Evolutionary conservation across 169 alveolate genomes (phyloP).

Genomic region (Plasmodium vinckei): DNA sequence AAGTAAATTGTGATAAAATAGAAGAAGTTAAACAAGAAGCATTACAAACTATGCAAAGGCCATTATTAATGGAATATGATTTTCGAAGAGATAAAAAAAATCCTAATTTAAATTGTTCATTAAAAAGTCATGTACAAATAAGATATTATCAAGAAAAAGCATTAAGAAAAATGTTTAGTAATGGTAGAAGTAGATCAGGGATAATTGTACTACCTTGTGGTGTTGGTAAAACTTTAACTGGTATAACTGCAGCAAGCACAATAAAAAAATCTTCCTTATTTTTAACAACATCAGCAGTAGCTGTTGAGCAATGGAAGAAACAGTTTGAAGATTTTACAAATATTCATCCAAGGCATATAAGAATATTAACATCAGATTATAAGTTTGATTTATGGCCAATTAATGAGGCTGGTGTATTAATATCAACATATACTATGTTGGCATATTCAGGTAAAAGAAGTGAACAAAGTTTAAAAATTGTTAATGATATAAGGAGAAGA

Average conservation of each 20-base stretch:
- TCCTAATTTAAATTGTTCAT: constrained; percentile 91
- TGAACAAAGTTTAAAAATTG: constrained; percentile 88
- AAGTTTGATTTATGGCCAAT: constrained; percentile 92
- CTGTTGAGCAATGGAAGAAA: constrained; percentile 94
- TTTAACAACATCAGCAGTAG: constrained; percentile 92
- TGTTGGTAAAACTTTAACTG: constrained; percentile 99
- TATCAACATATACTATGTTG: constrained; percentile 97
- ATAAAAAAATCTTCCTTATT: constrained; percentile 95
- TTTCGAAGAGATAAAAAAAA: constrained; percentile 92
- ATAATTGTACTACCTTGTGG: constrained; percentile 99
- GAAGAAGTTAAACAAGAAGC: constrained; percentile 93
- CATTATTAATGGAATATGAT: constrained; percentile 98
- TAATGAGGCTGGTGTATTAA: constrained; percentile 94
- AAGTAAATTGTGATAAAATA: constrained; percentile 89
- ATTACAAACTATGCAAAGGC: constrained; percentile 91
- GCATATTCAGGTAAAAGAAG: constrained; percentile 93
- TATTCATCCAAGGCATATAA: constrained; percentile 89
- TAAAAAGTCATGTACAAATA: constrained; percentile 94
- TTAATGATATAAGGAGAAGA: constrained; percentile 89
- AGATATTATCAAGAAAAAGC: constrained; percentile 96
- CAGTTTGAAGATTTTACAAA: constrained; percentile 93
- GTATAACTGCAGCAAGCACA: constrained; percentile 98
- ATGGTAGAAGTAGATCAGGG: constrained; percentile 99
- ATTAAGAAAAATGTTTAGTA: constrained; percentile 97
- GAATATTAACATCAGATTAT: constrained; percentile 96